Base-by-base conservation (phyloP, 164 flowering plant species). In the Malania oleifera region DNA sequence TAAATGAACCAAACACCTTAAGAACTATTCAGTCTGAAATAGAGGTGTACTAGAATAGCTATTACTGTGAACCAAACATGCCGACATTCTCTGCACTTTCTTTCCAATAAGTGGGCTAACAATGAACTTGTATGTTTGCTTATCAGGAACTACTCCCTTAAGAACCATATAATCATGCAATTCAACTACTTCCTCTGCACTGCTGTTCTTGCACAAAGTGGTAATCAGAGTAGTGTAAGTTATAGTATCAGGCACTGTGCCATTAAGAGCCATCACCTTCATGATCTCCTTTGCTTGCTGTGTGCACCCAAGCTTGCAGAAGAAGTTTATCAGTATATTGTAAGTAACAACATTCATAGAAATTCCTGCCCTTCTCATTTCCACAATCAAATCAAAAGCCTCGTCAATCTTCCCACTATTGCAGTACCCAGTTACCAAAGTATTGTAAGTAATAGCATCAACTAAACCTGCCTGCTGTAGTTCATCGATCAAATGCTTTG, bases 101-200 rank as follows among this genome's bases (percentile, higher is more conserved):
- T n/a, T n/a, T n/a, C 22, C 54, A 35, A 52, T 45, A 54, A 60
- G 60, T 24, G 66, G 74, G 43, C 66, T 48, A 8, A 79, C 76
- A 43, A 75, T 44, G 46, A 56, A n/a, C 24, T 56, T 43, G 51
- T 67, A 74, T 28, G 76, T 72, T 25, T 46, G 56, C 5, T 10
- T 22, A 52, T 77, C 75, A 59, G 79, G 77, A 54, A 46, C 48
- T 2, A 77, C 79, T 57, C 84, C 81, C 2, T 51, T 56, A 24
- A 74, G 75, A 47, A 77, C 59, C 81, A 80, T 65, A 41, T 58
- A 58, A 29, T 76, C 84, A 44, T 80, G 84, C 69, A 80, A 49
- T 31, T 65, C 66, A 37, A 75, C 35, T 22, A 73, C 73, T 64
- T 80, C 72, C 26, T 68, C 61, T n/a, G 67, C 64, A 64, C 64